phyloP scores from a whole-genome alignment of 441 rosid species.

The Macaranga tanarius region DNA sequence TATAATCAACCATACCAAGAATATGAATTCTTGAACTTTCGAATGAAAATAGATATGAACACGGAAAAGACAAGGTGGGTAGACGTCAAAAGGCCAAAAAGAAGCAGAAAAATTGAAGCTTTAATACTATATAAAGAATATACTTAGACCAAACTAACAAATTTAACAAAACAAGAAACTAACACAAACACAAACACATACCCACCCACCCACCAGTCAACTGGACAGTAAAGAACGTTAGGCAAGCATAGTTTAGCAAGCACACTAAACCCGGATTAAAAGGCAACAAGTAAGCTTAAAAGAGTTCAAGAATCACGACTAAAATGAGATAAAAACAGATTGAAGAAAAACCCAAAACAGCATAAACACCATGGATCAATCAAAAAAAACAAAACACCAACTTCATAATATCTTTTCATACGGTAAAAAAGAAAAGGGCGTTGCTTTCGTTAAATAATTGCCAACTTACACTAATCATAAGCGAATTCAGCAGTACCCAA shows the following conservation, averaged over 20 bases:
- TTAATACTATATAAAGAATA: conserved; percentile 11
- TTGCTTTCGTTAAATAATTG: background rate
- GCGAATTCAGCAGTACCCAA: background rate
- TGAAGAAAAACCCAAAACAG: background rate
- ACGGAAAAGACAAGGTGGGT: background rate
- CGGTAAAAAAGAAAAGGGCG: background rate
- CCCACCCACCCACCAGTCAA: conserved; percentile 24
- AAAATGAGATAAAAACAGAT: background rate
- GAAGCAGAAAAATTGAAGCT: conserved; percentile 4
- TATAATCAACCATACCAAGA: background rate
- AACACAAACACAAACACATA: background rate
- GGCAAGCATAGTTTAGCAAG: background rate
- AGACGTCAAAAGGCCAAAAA: conserved; percentile 9
- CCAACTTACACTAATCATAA: conserved; percentile 11
- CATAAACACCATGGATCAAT: background rate
- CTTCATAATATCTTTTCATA: background rate
- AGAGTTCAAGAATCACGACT: background rate
- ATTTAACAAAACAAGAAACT: no score
- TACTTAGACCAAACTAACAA: conserved; percentile 6
- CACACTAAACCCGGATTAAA: conserved; percentile 4
- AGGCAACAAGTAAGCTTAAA: conserved; percentile 4
- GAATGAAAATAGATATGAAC: background rate
- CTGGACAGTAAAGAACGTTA: conserved; percentile 22
- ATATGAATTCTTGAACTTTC: conserved; percentile 1
- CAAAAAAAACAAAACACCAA: background rate